These are phyloP conservation scores for Coemansia sp. DNA, from an alignment of 192 early-diverging fungal genomes.

Conservation along the genomic window DNA sequence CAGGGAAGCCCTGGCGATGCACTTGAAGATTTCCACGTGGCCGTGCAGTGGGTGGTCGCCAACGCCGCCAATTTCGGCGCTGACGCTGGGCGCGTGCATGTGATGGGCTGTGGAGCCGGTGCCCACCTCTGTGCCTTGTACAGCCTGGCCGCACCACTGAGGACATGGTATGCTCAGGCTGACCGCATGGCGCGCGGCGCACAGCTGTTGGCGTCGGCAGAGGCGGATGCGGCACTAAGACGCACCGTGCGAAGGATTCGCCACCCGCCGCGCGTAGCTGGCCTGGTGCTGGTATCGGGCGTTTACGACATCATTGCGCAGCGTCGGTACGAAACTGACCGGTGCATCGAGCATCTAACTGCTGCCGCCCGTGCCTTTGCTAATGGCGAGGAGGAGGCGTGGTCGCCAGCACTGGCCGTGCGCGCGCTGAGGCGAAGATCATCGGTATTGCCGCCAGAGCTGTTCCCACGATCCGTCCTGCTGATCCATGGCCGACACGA, in stretches of 20 bases:
- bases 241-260: constrained; percentile 24
- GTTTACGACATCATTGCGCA: constrained; percentile 49
- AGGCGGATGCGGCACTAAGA: constrained; percentile 36
- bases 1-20: constrained; percentile 32
- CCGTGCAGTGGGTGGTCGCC: constrained; percentile 52
- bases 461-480: constrained; percentile 42
- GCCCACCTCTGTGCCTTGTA: constrained; percentile 54
- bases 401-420: constrained; percentile 48
- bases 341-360: constrained; percentile 49
- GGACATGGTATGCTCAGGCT: constrained; percentile 52
- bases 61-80: constrained; percentile 49
- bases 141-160: constrained; percentile 49
- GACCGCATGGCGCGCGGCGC: constrained; percentile 45
- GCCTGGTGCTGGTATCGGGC: constrained; percentile 49
- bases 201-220: constrained; percentile 36
- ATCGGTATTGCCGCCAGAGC: constrained; percentile 35
- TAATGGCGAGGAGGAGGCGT: constrained; percentile 40
- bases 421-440: constrained; percentile 40
- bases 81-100: constrained; percentile 42
- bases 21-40: constrained; percentile 45
- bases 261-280: constrained; percentile 42
- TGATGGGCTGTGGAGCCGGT: constrained; percentile 51
- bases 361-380: constrained; percentile 41
- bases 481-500: constrained; percentile 50
- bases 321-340: constrained; percentile 48